Evolutionary conservation across 441 rosid species (phyloP).

Genomic region (Macaranga tanarius): DNA sequence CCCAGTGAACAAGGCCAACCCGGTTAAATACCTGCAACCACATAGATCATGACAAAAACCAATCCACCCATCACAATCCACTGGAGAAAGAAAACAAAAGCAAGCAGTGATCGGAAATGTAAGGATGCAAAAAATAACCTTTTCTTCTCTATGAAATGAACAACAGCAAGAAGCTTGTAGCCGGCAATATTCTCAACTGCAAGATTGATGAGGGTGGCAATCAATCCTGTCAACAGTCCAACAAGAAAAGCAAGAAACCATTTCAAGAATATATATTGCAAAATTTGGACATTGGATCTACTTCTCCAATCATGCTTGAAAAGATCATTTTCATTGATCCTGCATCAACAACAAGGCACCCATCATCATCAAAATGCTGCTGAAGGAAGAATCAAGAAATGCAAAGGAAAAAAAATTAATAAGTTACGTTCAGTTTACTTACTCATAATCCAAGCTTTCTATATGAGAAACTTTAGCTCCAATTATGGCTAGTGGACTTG

Average conservation of each 20-base stretch:
- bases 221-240: conserved; percentile 79
- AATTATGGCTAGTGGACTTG: conserved; percentile 73
- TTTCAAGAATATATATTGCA: conserved; percentile 81
- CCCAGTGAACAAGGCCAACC: conserved; percentile 56
- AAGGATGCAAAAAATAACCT: conserved; percentile 38
- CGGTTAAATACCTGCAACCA: conserved; percentile 59
- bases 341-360: conserved; percentile 30
- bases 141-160: conserved; percentile 48
- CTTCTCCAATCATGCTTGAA: conserved; percentile 98
- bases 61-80: neutral
- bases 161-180: conserved; percentile 79
- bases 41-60: neutral
- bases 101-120: neutral
- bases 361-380: conserved; percentile 3
- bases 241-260: conserved; percentile 82
- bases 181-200: conserved; percentile 94
- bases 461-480: conserved; percentile 84
- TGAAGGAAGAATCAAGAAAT: neutral
- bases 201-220: conserved; percentile 83
- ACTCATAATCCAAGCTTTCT: conserved; percentile 95
- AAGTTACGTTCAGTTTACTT: conserved; percentile 17
- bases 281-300: conserved; percentile 74
- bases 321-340: conserved; percentile 88
- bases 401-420: neutral
- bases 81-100: neutral